These are phyloP conservation scores for Kwoniella bestiolae DNA, from an alignment of 768 basidiomycete species.

Conservation along the genomic window DNA sequence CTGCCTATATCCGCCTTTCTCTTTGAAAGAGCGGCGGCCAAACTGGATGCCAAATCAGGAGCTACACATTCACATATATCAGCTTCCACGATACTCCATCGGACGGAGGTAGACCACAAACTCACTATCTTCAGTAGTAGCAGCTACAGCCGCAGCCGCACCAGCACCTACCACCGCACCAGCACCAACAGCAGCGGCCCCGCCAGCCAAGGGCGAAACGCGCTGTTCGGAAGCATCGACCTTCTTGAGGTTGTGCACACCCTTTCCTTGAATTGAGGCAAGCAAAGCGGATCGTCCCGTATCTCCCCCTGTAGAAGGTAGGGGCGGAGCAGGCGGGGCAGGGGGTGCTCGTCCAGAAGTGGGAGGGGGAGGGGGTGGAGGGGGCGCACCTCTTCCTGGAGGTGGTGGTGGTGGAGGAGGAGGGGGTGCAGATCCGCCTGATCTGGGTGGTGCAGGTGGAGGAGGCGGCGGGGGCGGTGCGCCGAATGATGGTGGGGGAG, in stretches of 20 bases:
- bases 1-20: constrained; percentile 87
- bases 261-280: constrained; percentile 80
- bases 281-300: constrained; percentile 63
- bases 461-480: constrained; percentile 42
- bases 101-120: constrained; percentile 22
- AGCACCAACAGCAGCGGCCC: constrained; percentile 22
- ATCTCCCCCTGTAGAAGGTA: constrained; percentile 36
- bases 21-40: constrained; percentile 80
- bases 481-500: constrained; percentile 38
- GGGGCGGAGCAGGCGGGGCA: constrained; percentile 44
- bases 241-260: constrained; percentile 72
- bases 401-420: constrained; percentile 55
- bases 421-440: constrained; percentile 30
- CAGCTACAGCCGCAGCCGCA: constrained; percentile 34
- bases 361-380: constrained; percentile 46
- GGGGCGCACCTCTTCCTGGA: constrained; percentile 16
- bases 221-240: constrained; percentile 52
- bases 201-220: constrained; percentile 46
- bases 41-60: constrained; percentile 77
- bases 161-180: constrained; percentile 37
- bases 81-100: neutral
- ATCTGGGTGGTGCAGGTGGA: constrained; percentile 32
- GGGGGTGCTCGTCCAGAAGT: constrained; percentile 24
- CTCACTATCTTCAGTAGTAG: constrained; percentile 45
- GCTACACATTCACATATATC: constrained; percentile 44